phyloP scores from a whole-genome alignment of 495 filamentous ascomycete species.

The Evernia prunastri region DNA sequence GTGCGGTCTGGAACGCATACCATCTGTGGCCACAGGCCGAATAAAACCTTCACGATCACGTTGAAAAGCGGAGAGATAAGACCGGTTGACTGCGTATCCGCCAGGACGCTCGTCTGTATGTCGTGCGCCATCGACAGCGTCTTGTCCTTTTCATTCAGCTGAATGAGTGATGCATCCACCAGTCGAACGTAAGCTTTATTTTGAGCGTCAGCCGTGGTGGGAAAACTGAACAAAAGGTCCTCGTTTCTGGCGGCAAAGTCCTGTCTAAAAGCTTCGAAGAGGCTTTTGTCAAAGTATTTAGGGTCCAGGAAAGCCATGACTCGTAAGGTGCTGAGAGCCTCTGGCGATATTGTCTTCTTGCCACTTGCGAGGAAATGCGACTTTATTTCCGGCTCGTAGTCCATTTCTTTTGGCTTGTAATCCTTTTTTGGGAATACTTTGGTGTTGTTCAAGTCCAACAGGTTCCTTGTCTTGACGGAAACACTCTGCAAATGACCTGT shows the following conservation, averaged over 20 bases:
- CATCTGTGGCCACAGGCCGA: background rate
- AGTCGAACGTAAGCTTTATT: background rate
- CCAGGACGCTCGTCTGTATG: background rate
- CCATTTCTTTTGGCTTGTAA: background rate
- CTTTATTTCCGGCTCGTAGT: background rate
- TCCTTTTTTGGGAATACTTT: background rate
- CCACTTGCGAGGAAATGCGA: background rate
- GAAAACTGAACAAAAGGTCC: background rate
- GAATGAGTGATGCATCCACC: background rate
- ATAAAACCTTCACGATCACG: background rate
- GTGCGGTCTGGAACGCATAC: background rate
- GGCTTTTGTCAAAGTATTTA: background rate
- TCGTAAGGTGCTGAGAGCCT: background rate
- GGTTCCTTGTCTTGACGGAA: background rate
- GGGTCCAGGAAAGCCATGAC: conserved; percentile 5
- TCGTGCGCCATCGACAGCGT: background rate
- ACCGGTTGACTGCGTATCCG: background rate
- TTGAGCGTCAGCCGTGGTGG: background rate
- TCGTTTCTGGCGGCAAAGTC: background rate
- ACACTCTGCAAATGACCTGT: background rate
- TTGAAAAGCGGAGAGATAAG: background rate
- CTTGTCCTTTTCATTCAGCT: background rate
- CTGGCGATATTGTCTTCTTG: background rate
- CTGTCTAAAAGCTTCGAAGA: background rate
- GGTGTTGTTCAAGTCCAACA: too few species aligned